phyloP scores from a whole-genome alignment of 2,329 filamentous ascomycete genomes.

The Nemania sp. region DNA sequence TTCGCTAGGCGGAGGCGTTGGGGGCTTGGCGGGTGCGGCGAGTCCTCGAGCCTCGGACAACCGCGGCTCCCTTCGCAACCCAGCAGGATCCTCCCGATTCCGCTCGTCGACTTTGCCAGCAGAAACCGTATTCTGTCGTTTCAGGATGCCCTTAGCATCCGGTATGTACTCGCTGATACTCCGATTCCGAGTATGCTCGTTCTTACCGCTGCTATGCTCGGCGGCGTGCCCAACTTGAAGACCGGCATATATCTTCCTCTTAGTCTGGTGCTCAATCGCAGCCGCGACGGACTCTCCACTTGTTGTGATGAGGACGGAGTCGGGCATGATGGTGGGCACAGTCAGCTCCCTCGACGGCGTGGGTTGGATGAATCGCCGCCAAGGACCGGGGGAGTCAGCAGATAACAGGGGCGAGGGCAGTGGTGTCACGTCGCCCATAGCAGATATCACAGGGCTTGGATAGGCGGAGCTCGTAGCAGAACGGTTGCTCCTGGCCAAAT shows the following conservation, averaged over 20 bases:
- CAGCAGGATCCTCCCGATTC: constrained; percentile 41
- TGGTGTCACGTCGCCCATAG: constrained; percentile 79
- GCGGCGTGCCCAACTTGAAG: constrained; percentile 44
- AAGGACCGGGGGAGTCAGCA: constrained; percentile 68
- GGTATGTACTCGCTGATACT: constrained; percentile 90
- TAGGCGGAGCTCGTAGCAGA: constrained; percentile 68
- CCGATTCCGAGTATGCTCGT: constrained; percentile 69
- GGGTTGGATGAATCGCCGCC: constrained; percentile 59
- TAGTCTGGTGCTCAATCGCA: constrained; percentile 56
- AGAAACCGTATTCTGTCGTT: constrained; percentile 75
- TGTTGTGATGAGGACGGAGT: constrained; percentile 55
- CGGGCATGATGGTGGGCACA: constrained; percentile 44
- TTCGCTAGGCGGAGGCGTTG: constrained; percentile 83
- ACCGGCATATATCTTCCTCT: constrained; percentile 61
- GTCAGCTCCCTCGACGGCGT: constrained; percentile 54
- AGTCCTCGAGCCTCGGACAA: constrained; percentile 79
- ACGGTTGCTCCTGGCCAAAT: constrained; percentile 54
- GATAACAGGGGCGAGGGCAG: constrained; percentile 75
- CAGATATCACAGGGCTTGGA: constrained; percentile 74
- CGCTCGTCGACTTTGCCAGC: constrained; percentile 57
- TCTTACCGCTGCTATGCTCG: constrained; percentile 37
- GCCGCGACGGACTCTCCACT: constrained; percentile 58
- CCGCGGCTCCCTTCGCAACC: constrained; percentile 76
- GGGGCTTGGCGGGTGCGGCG: constrained; percentile 64
- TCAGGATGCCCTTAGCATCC: constrained; percentile 69